Conservation (phyloP, 139 green algal species). For the Chlamydomonas sphaeroides region DNA sequence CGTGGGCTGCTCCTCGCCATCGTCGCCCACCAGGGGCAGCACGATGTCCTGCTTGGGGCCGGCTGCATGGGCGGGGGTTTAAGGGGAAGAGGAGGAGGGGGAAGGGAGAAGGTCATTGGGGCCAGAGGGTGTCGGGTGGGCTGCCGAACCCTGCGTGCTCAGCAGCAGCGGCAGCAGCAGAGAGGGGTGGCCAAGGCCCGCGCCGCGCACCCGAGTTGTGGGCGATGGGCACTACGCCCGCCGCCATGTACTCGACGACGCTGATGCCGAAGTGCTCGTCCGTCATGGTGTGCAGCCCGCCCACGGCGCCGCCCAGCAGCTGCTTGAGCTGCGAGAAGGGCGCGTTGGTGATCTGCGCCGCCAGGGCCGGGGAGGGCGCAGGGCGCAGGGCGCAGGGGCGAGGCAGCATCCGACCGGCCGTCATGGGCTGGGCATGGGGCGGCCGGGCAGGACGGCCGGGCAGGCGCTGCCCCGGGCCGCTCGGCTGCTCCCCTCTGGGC, state of each 20-base stretch:
- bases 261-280: conserved; percentile 99
- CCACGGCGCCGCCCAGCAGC: conserved; percentile 85
- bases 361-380: not conserved
- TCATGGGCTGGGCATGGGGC: too few relatives aligned
- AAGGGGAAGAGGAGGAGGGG: too few relatives aligned
- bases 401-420: too few relatives aligned
- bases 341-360: conserved; percentile 71
- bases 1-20: conserved; percentile 41
- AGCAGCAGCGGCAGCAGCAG: too few relatives aligned
- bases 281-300: conserved; percentile 95
- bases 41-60: conserved; percentile 75
- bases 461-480: too few relatives aligned
- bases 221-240: conserved; percentile 88
- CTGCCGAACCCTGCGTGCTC: not conserved
- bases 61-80: not conserved
- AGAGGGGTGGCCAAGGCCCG: too few relatives aligned
- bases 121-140: too few relatives aligned
- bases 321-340: conserved; percentile 72
- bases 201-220: conserved; percentile 90
- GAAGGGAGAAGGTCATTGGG: too few relatives aligned
- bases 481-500: too few relatives aligned
- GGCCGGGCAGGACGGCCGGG: too few relatives aligned
- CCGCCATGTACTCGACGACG: conserved; percentile 99
- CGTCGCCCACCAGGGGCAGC: conserved; percentile 15
- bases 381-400: too few relatives aligned